Evolutionary conservation across 768 basidiomycete species (phyloP).

Genomic region (Chiua virens): DNA sequence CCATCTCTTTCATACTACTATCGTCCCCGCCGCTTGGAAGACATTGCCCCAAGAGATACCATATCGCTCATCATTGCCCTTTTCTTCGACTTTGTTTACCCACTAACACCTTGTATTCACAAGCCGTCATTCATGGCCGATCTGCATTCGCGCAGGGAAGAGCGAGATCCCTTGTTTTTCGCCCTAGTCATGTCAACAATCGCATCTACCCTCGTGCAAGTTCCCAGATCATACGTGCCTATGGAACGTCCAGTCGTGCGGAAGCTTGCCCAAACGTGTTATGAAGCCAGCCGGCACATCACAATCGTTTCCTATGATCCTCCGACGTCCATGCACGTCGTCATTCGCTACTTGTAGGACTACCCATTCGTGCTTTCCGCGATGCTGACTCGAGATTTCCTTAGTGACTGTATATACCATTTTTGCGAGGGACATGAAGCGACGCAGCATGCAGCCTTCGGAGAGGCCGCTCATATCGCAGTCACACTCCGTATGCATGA

Average conservation of each 20-base stretch:
- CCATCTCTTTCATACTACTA: conserved; percentile 72
- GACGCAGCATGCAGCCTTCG: conserved; percentile 84
- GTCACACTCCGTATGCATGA: conserved; percentile 84
- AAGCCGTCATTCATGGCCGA: conserved; percentile 93
- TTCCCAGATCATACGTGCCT: conserved; percentile 84
- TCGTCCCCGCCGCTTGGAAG: conserved; percentile 75
- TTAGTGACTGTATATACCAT: conserved; percentile 80
- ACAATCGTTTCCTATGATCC: conserved; percentile 81
- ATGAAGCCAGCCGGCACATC: conserved; percentile 81
- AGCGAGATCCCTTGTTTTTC: conserved; percentile 87
- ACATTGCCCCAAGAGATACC: conserved; percentile 78
- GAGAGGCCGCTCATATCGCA: conserved; percentile 83
- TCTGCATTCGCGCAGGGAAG: conserved; percentile 74
- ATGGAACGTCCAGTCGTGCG: conserved; percentile 85
- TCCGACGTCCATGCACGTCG: conserved; percentile 80
- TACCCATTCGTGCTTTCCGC: background rate
- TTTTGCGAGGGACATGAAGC: conserved; percentile 88
- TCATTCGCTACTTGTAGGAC: conserved; percentile 85
- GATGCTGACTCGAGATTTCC: conserved; percentile 6
- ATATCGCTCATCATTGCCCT: conserved; percentile 81
- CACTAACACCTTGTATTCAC: conserved; percentile 88
- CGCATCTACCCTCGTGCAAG: conserved; percentile 84
- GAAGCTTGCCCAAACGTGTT: conserved; percentile 76
- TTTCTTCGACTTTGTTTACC: conserved; percentile 94
- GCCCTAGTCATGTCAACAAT: conserved; percentile 88